Base-by-base conservation (phyloP, 352 stramenopile species). In the Globisporangium cystogenes region DNA sequence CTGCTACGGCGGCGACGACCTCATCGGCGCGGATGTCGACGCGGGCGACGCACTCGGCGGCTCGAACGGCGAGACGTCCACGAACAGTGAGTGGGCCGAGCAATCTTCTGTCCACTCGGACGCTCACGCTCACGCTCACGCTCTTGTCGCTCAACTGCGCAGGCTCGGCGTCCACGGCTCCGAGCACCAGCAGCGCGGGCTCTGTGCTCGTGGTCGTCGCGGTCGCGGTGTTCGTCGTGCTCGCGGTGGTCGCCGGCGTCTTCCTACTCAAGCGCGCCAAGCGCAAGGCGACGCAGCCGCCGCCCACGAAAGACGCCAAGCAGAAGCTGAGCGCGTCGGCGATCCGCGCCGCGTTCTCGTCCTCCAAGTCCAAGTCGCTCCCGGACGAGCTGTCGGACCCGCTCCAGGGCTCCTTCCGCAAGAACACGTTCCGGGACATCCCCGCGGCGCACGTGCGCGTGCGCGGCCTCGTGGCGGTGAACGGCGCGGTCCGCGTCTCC, bases 371-470 rank as follows among this genome's bases (percentile, higher is more conserved):
- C 24, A 41, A 35, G 41, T 20, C 29, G 27, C 68, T 76, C 26
- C 71, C 63, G 16, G 68, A 66, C 53, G 63, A 68, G 7, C 52
- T 75, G 24, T 55, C 54, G 26, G 62, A 77, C 29, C 63, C 67
- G 26, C 42, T 75, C 7, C 53, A 65, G n/a, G 42, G 49, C 21
- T 67, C 64, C n/a, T 55, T 74, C 18, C 75, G 73, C 23, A 80
- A 86, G 54, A 65, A 74, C 31, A 75, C 62, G 18, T 87, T 86
- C 54, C 71, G 70, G 31, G 77, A 86, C 26, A 87, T 90, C 23
- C 62, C 67, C 4, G 42, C 54, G 0, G 36, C 53, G 0, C 72
- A 84, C 26, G 53, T 90, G 15, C 59, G 67, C 4, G 53, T 77
- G 20, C 55, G 75, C 1, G 60, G 65, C 4, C 43, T 81, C 14